Evolutionary conservation across 2,329 filamentous ascomycete species (phyloP).

Genomic region (Macrophomina pseudophaseolina): DNA sequence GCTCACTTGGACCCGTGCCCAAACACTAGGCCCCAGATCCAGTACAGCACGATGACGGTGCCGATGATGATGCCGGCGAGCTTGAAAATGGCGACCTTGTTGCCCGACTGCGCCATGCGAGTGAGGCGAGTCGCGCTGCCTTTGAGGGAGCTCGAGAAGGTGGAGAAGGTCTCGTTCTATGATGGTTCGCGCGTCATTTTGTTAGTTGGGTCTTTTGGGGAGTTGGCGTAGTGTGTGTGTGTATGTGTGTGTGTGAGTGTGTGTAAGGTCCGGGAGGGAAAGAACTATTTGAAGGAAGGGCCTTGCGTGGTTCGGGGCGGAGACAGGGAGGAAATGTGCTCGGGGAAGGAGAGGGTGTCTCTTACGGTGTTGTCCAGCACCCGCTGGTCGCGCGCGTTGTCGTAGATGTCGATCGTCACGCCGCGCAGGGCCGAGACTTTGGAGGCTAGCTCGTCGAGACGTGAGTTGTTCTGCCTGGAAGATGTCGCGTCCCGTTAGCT

Average conservation of each 20-base stretch:
- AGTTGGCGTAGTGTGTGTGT: no score
- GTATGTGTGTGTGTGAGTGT: no score
- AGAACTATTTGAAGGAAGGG: conserved; percentile 3
- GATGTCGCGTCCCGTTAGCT: neutral
- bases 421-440: conserved; percentile 92
- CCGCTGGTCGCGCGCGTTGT: conserved; percentile 86
- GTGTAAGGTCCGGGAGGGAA: no score
- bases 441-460: conserved; percentile 84
- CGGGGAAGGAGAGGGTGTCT: conserved; percentile 26
- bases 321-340: no score
- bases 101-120: conserved; percentile 88
- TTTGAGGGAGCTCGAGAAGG: conserved; percentile 80
- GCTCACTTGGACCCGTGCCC: conserved; percentile 12
- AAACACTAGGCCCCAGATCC: conserved; percentile 53
- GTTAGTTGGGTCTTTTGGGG: no score
- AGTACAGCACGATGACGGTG: conserved; percentile 75
- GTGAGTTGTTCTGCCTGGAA: conserved; percentile 87
- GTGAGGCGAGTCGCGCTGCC: conserved; percentile 82
- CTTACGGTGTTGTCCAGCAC: conserved; percentile 85
- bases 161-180: conserved; percentile 88
- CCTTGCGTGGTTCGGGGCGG: neutral
- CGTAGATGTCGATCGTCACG: conserved; percentile 97
- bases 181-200: neutral
- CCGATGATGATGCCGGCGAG: conserved; percentile 81
- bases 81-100: conserved; percentile 90